phyloP scores from a whole-genome alignment of 2,329 filamentous ascomycete genomes.

The Byssoonygena ceratinophila region DNA sequence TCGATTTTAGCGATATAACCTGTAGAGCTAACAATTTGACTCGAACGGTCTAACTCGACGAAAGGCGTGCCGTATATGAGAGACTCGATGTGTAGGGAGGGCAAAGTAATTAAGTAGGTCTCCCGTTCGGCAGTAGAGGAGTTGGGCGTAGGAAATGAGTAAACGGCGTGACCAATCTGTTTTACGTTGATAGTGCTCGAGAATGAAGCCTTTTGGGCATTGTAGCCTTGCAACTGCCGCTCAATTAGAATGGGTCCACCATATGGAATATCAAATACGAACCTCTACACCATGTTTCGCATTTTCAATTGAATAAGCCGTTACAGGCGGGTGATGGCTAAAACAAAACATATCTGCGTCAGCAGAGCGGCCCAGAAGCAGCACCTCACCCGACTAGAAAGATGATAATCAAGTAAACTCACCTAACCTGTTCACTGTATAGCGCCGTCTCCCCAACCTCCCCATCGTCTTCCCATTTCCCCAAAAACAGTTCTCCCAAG shows the following conservation, averaged over 20 bases:
- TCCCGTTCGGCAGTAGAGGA: slow-evolving; percentile 43
- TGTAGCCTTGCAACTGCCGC: slow-evolving; percentile 60
- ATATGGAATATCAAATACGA: slow-evolving; percentile 17
- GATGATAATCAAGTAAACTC: slow-evolving; percentile 9
- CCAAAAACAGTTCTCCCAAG: slow-evolving; percentile 85
- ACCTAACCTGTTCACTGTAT: slow-evolving; percentile 86
- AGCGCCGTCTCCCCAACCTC: slow-evolving; percentile 66
- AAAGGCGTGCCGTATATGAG: slow-evolving; percentile 66
- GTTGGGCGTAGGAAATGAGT: slow-evolving; percentile 54
- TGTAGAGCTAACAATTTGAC: slow-evolving; percentile 74
- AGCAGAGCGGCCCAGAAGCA: background rate
- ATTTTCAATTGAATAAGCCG: slow-evolving; percentile 88
- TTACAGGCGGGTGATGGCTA: slow-evolving; percentile 84
- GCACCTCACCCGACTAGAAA: background rate
- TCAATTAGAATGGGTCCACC: background rate
- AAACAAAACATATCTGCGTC: slow-evolving; percentile 5
- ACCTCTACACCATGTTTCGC: slow-evolving; percentile 62
- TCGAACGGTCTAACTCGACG: slow-evolving; percentile 76
- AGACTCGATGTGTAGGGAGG: slow-evolving; percentile 84
- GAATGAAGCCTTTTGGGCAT: slow-evolving; percentile 93
- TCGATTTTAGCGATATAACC: slow-evolving; percentile 85
- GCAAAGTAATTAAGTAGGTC: slow-evolving; percentile 82
- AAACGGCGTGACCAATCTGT: slow-evolving; percentile 79
- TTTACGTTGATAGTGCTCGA: slow-evolving; percentile 89
- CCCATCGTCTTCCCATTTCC: slow-evolving; percentile 70